These are phyloP conservation scores for Entamoeba invadens DNA, from an alignment of 208 protist species.

Conservation along the genomic window DNA sequence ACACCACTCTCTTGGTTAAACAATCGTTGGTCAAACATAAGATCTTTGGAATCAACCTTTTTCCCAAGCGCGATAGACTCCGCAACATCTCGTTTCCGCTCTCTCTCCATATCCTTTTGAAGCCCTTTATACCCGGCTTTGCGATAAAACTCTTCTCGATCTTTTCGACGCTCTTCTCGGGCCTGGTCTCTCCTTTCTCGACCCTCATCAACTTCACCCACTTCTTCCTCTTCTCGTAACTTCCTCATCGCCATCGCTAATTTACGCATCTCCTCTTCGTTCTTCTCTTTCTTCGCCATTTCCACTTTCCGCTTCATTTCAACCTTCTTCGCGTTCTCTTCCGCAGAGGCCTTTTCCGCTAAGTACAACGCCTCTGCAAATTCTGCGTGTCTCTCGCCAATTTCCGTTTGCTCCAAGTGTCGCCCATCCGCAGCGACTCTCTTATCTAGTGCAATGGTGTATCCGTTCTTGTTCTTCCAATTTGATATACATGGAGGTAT, in stretches of 20 bases:
- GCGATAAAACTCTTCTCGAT: background rate
- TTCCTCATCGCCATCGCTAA: background rate
- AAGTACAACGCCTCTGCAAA: slow-evolving; percentile 62
- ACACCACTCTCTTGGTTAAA: slow-evolving; percentile 17
- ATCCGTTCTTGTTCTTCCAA: slow-evolving; percentile 76
- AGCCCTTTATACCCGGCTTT: background rate
- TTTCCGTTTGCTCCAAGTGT: slow-evolving; percentile 46
- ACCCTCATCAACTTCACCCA: background rate
- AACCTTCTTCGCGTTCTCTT: slow-evolving; percentile 48
- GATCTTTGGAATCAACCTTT: background rate
- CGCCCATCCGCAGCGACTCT: slow-evolving; percentile 65
- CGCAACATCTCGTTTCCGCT: background rate
- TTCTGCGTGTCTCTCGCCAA: slow-evolving; percentile 64
- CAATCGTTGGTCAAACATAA: slow-evolving; percentile 15
- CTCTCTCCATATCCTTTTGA: background rate
- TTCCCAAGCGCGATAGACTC: background rate
- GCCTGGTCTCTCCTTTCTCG: background rate
- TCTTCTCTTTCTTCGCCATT: slow-evolving; percentile 53
- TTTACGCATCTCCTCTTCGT: slow-evolving; percentile 25
- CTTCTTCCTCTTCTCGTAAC: background rate
- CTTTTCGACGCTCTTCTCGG: background rate
- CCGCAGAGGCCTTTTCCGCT: slow-evolving; percentile 53
- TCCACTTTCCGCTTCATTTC: slow-evolving; percentile 41
- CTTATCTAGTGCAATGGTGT: slow-evolving; percentile 72
- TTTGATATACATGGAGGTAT: slow-evolving; percentile 75